Conservation (phyloP, 306 rosid genomes). For the Glycine latifolia region DNA sequence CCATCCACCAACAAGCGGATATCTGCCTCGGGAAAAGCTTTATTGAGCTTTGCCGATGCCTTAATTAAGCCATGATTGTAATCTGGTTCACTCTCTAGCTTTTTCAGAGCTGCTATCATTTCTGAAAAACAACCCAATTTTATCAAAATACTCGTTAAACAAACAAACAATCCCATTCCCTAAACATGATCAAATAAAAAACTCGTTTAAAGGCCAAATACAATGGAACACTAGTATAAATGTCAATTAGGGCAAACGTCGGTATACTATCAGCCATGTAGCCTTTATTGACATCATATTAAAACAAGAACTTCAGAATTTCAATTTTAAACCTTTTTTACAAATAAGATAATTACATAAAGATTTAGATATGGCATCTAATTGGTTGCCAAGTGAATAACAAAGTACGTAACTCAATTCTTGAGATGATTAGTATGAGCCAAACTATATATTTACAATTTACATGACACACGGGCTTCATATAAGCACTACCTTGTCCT, state of each 20-base stretch:
- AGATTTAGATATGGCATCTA: neutral
- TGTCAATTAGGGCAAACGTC: neutral
- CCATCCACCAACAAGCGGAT: slow-evolving; percentile 66
- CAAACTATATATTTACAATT: neutral
- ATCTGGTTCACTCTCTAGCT: slow-evolving; percentile 57
- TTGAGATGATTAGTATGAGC: neutral
- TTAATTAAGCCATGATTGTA: slow-evolving; percentile 54
- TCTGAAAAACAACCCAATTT: slow-evolving; percentile 55
- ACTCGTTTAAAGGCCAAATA: slow-evolving; percentile 7
- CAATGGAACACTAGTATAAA: slow-evolving; percentile 2
- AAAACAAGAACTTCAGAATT: neutral
- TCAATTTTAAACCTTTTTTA: neutral
- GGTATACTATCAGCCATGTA: neutral
- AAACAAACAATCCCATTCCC: neutral
- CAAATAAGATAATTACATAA: neutral
- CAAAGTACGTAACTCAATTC: neutral
- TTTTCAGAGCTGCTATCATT: slow-evolving; percentile 60
- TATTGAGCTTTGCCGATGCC: slow-evolving; percentile 71
- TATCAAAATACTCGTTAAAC: neutral
- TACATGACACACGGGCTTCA: neutral
- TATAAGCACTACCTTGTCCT: neutral
- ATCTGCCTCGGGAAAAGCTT: slow-evolving; percentile 62
- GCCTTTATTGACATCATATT: neutral
- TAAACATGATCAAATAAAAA: neutral
- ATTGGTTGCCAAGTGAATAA: neutral